These are phyloP conservation scores for Pseudogymnoascus pannorum DNA, from an alignment of 2,329 filamentous ascomycete genomes.

Conservation along the genomic window DNA sequence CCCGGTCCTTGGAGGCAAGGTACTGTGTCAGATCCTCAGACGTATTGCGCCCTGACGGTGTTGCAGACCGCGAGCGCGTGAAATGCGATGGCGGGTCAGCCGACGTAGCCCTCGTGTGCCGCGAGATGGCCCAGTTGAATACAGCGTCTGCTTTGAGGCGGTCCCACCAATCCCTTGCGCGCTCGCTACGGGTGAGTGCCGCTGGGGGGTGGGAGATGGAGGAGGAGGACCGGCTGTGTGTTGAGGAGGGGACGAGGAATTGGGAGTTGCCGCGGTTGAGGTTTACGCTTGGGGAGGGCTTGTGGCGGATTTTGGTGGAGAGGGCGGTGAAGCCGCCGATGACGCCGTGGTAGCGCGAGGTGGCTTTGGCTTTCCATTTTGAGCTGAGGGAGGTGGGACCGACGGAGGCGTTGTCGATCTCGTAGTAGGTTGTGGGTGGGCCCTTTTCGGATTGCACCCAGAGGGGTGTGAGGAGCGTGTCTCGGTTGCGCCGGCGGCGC, in stretches of 20 bases:
- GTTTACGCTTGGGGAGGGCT: constrained; percentile 37
- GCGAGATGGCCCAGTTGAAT: constrained; percentile 31
- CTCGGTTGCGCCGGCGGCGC: constrained; percentile 16
- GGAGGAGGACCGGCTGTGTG: constrained; percentile 36
- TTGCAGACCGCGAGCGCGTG: constrained; percentile 21
- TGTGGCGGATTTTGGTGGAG: constrained; percentile 18
- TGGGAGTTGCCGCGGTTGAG: constrained; percentile 48
- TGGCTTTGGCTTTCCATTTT: constrained; percentile 17
- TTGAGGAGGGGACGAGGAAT: constrained; percentile 32
- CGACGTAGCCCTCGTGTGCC: constrained; percentile 24
- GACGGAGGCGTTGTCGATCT: constrained; percentile 19
- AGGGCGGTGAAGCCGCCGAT: constrained; percentile 4
- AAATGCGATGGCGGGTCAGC: constrained; percentile 35
- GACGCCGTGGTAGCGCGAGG: background rate
- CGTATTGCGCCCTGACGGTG: constrained; percentile 18
- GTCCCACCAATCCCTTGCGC: constrained; percentile 40
- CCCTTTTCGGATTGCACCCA: constrained; percentile 6
- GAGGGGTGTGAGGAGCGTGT: constrained; percentile 8
- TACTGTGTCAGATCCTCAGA: constrained; percentile 23
- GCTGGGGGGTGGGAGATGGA: constrained; percentile 15
- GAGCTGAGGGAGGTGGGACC: constrained; percentile 16
- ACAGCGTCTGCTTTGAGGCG: constrained; percentile 35
- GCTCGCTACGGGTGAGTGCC: constrained; percentile 25
- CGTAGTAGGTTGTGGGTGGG: constrained; percentile 20
- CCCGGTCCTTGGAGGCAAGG: constrained; percentile 24